phyloP scores from a whole-genome alignment of 225 moss, liverwort and hornwort species.

The Marchantia paleacea region DNA sequence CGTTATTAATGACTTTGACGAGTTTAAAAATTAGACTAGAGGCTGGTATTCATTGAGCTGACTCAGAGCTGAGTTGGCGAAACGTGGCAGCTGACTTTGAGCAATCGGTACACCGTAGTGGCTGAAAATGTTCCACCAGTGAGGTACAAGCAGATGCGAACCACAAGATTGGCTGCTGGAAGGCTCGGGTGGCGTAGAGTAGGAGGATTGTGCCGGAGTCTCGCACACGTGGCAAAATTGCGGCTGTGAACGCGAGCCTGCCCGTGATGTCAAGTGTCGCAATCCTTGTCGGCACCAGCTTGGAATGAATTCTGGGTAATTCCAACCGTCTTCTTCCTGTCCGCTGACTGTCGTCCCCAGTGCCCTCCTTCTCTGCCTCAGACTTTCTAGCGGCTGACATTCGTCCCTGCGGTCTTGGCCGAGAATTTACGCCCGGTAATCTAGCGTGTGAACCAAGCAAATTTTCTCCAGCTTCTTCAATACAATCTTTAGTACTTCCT shows the following conservation, averaged over 20 bases:
- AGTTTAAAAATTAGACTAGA: background rate
- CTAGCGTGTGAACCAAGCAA: background rate
- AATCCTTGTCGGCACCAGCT: constrained; percentile 9
- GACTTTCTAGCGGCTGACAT: constrained; percentile 4
- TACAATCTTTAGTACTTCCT: too few species aligned
- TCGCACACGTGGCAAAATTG: background rate
- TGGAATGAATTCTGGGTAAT: background rate
- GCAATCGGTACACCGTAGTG: background rate
- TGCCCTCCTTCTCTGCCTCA: background rate
- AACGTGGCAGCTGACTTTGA: background rate
- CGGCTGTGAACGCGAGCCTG: background rate
- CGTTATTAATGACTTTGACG: background rate
- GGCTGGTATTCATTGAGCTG: background rate
- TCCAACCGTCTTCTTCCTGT: constrained; percentile 7
- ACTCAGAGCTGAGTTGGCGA: constrained; percentile 11
- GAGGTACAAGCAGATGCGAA: background rate
- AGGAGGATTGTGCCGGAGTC: background rate
- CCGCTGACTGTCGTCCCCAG: background rate
- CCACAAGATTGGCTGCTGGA: background rate
- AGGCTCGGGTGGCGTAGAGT: background rate
- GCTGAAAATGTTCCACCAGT: background rate
- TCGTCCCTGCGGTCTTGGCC: background rate
- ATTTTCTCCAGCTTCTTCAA: background rate
- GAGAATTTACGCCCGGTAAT: background rate
- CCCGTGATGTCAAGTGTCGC: constrained; percentile 2